These are phyloP conservation scores for Pythium apleroticum DNA, from an alignment of 352 stramenopile species.

Conservation along the genomic window DNA sequence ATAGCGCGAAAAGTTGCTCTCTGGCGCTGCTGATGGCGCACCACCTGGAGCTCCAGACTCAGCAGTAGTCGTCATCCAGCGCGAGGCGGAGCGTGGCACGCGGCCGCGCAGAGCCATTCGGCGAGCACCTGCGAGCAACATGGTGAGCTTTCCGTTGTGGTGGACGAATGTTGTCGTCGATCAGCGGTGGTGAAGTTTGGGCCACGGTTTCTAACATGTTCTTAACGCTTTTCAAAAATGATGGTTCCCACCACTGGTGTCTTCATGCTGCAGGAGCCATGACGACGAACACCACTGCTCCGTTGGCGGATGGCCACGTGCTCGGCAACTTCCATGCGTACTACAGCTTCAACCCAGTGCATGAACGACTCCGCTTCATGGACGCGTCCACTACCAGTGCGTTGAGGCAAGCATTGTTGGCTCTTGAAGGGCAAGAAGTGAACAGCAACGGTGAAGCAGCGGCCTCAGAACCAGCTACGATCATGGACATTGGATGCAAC, in stretches of 20 bases:
- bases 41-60: conserved; percentile 3
- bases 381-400: conserved; percentile 38
- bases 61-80: conserved; percentile 34
- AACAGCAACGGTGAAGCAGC: conserved; percentile 12
- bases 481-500: conserved; percentile 84
- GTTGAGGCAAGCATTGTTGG: conserved; percentile 45
- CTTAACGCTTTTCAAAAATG: neutral
- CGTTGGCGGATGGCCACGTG: conserved; percentile 61
- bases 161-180: conserved; percentile 23
- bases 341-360: conserved; percentile 81
- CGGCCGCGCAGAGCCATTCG: conserved; percentile 13
- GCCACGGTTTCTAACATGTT: neutral
- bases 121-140: conserved; percentile 17
- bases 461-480: conserved; percentile 29
- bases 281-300: neutral
- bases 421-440: neutral
- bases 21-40: conserved; percentile 17
- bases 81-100: conserved; percentile 18
- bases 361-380: conserved; percentile 78
- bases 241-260: neutral
- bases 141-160: neutral
- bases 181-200: conserved; percentile 6
- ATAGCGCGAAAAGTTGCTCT: conserved; percentile 78
- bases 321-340: conserved; percentile 86
- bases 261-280: neutral